Base-by-base conservation (phyloP, 352 stramenopile genomes). In the Pythium brassicae region DNA sequence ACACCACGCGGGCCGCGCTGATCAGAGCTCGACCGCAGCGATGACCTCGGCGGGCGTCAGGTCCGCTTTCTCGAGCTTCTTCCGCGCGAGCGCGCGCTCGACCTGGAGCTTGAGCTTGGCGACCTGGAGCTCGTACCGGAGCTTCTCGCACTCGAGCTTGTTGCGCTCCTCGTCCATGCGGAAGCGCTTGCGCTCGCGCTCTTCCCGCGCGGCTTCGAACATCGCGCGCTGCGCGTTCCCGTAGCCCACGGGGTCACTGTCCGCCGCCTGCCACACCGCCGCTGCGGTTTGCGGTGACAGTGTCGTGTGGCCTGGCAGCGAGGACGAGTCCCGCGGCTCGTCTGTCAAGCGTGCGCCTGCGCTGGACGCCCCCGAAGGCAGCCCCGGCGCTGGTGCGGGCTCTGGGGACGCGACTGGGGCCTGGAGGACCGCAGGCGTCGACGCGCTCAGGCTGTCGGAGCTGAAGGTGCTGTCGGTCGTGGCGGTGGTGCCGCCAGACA, bases 91-190 rank as follows among this genome's bases (percentile, higher is more conserved):
- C 7, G 65, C 78, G 39, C 64, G 69, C 45, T 88, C 72, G 22
- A 87, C 74, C 1, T 61, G 62, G 23, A 90, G 65, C 55, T 78
- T 60, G 29, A 89, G 56, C 25, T 75, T 72, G 20, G 72, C 69
- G 23, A 65, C 53, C 47, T 91, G 69, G 11, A 91, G 57, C 50
- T 90, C 74, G 44, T 72, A 77, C 12, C 68, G 72, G 19, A 90
- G 65, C 55, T 83, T 87, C 45, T 83, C 74, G 47, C 77, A 86
- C 66, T 88, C 78, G 53, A 91, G 69, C 23, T 67, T 62, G 55
- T 69, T 63, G 54, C 72, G 73, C 48, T 88, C 70, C 48, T 91
- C 73, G 44, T 88, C 77, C 57, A 86, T 66, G 19, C 67, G 66
- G 44, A 87, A 82, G 14, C 74, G 66, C 52, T 85, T 88, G 29